These are phyloP conservation scores for Neurospora sp. DNA, from an alignment of 495 filamentous ascomycete species.

Conservation along the genomic window DNA sequence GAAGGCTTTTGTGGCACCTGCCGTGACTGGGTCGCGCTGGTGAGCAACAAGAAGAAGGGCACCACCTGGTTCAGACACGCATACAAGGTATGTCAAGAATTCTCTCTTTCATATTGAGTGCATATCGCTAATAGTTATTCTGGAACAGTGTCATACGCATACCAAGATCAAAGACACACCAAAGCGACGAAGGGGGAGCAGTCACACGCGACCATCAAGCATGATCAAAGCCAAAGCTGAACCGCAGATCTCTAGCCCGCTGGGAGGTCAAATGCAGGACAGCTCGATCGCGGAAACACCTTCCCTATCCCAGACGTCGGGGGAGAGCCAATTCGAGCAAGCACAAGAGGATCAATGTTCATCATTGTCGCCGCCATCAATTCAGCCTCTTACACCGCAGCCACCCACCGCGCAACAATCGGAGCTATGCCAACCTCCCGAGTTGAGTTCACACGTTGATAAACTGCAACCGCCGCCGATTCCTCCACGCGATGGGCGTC, in stretches of 20 bases:
- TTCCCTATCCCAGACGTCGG: neutral
- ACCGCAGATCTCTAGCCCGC: conserved; percentile 22
- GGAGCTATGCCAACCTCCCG: neutral
- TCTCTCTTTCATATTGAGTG: neutral
- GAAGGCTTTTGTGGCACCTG: conserved; percentile 70
- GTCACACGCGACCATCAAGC: conserved; percentile 33
- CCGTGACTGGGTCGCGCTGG: conserved; percentile 67
- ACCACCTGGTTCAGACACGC: conserved; percentile 79
- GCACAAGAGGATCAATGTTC: neutral
- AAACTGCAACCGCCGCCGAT: neutral
- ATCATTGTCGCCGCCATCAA: neutral
- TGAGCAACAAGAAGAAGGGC: conserved; percentile 78
- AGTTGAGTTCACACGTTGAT: neutral
- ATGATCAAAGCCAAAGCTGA: conserved; percentile 31
- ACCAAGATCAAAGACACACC: conserved; percentile 63
- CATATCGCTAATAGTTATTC: neutral
- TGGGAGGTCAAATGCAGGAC: neutral
- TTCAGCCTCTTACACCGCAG: neutral
- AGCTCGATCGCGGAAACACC: neutral
- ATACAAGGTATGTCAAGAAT: conserved; percentile 53
- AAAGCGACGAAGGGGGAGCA: conserved; percentile 58
- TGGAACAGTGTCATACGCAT: conserved; percentile 59
- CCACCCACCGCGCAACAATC: neutral
- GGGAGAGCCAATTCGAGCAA: neutral
- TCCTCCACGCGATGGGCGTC: neutral